Evolutionary conservation across 106 monocot species (phyloP), one percentile per base, ranked within the genome.

Genomic region (Dendrobium catenatum): DNA sequence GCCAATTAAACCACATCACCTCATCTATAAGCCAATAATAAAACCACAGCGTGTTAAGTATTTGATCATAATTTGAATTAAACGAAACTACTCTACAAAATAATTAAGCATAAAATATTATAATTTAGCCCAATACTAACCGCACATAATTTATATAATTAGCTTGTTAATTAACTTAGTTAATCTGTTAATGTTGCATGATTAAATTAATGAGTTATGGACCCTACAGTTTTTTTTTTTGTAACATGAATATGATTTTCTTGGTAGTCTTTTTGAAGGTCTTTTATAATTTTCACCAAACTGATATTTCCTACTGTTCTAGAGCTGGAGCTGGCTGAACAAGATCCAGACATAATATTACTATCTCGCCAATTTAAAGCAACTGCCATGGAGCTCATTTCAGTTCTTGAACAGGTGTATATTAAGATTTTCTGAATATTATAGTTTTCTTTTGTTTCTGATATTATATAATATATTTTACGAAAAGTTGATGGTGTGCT

Each of bases 281-380:
- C 13, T 51, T 48, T 11, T 15, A 51, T 51, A 22, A 61, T 6
- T 61, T n/a, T 5, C 10, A 13, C 70, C 33, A 70, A 70, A 70
- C 43, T 43, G 10, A 74, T 42, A 20, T 74, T 74, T 74, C 16
- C 27, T 49, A 49, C 27, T 76, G 74, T 80, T 16, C 24, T 79
- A 96, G 99, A 99, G 78, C 83, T 99, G 85, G 99, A 95, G 83
- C 91, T 86, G 78, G 99, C 95, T 85, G 99, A 99, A 80, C 99
- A 99, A 81, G 99, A 99, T 56, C 95, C 95, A 79, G 99, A 99
- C 70, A 79, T 99, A 20, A 89, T 94, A 41, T 81, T 82, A 54
- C 84, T 95, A 22, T 99, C 99, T 83, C 91, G 95, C 74, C 93
- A 99, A 78, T 99, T 99, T 77, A 99, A 99, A 90, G 93, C 91